A percentile compares a stretch with the other conserved stretches of the same genome.
These are phyloP conservation scores for Dysphania ambrosioides DNA, from an alignment of 148 eudicot species.

Conservation along the genomic window DNA sequence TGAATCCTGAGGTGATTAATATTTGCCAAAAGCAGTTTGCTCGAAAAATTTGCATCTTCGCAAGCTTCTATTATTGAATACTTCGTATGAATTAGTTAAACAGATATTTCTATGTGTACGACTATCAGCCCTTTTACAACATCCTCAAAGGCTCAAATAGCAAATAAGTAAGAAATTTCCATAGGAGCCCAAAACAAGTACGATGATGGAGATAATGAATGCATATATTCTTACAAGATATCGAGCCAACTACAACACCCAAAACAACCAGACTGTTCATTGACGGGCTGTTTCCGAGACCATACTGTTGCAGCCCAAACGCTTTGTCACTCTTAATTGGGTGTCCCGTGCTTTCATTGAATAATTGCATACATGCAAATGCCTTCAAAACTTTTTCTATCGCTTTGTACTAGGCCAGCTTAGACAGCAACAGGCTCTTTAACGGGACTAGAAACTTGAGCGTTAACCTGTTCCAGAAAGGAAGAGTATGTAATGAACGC, in stretches of 20 bases:
- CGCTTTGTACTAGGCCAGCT: conserved; percentile 28
- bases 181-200: background rate
- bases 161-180: background rate
- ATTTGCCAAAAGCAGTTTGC: no score
- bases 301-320: background rate
- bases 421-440: conserved; percentile 71
- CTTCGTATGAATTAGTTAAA: background rate
- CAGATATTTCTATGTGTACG: no score
- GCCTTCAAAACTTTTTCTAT: conserved; percentile 21
- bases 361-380: conserved; percentile 28
- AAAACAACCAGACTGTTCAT: conserved; percentile 32
- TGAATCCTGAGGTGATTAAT: no score
- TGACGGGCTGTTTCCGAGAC: background rate
- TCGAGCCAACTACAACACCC: conserved; percentile 35
- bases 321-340: conserved; percentile 11
- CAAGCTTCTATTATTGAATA: background rate
- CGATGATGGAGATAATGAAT: conserved; percentile 22
- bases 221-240: background rate
- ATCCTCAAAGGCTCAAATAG: conserved; percentile 2
- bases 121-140: background rate
- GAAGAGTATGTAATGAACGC: background rate
- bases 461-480: conserved; percentile 57
- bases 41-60: no score
- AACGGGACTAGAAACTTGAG: conserved; percentile 48
- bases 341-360: conserved; percentile 7